Evolutionary conservation across 2,329 filamentous ascomycete species (phyloP).

Genomic region (Fusarium sterilihyphosum): DNA sequence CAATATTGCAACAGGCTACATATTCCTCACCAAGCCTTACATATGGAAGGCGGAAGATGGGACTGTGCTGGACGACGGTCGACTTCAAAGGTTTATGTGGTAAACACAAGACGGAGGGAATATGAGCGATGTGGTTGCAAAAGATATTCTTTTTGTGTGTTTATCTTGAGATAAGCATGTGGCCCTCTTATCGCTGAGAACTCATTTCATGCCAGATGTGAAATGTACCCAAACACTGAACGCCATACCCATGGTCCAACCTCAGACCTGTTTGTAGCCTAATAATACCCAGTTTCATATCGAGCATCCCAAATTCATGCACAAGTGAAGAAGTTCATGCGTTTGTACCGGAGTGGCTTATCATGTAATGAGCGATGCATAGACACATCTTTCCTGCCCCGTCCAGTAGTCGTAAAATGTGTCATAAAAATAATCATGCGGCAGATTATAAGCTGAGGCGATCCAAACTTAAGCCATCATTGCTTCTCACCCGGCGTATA

Average conservation of each 20-base stretch:
- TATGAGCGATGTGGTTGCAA: neutral
- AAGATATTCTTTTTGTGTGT: conserved; percentile 36
- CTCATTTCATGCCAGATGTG: conserved; percentile 2
- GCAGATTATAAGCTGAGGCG: conserved; percentile 72
- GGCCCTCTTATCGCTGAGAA: conserved; percentile 12
- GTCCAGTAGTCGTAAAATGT: neutral
- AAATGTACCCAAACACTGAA: conserved; percentile 24
- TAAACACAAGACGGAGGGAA: conserved; percentile 45
- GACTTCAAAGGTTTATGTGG: conserved; percentile 85
- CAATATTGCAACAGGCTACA: conserved; percentile 73
- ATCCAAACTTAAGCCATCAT: conserved; percentile 79
- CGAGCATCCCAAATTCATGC: neutral
- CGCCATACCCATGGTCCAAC: conserved; percentile 25
- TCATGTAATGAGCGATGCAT: conserved; percentile 14
- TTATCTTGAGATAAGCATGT: conserved; percentile 21
- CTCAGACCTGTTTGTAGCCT: conserved; percentile 1
- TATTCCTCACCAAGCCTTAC: conserved; percentile 76
- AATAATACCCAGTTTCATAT: conserved; percentile 24
- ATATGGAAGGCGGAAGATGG: conserved; percentile 69
- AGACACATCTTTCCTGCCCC: neutral
- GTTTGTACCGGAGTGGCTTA: conserved; percentile 20
- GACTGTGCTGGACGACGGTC: conserved; percentile 62
- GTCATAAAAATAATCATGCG: neutral
- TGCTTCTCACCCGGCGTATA: conserved; percentile 76
- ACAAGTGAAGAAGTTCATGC: conserved; percentile 11